Evolutionary conservation across 768 basidiomycete species (phyloP).

Genomic region (Russula olivacea): DNA sequence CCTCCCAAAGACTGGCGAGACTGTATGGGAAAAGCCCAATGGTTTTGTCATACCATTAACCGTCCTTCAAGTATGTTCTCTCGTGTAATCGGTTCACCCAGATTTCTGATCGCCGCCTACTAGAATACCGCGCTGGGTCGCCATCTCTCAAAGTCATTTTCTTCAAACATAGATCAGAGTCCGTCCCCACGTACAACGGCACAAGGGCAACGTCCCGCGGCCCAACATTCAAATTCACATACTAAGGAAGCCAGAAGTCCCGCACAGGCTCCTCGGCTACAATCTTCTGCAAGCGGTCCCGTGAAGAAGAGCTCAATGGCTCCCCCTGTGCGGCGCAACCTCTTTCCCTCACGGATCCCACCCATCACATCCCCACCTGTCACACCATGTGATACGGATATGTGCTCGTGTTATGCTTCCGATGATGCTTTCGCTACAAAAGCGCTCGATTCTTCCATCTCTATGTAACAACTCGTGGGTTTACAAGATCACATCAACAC

Average conservation of each 20-base stretch:
- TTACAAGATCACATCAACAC: too few relatives aligned
- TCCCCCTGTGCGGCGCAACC: slow-evolving; percentile 20
- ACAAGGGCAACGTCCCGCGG: slow-evolving; percentile 4
- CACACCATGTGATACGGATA: too few relatives aligned
- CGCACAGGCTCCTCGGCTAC: slow-evolving; percentile 8
- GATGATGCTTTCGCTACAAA: too few relatives aligned
- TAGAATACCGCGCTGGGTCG: slow-evolving; percentile 72
- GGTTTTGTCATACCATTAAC: slow-evolving; percentile 90
- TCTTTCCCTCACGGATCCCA: too few relatives aligned
- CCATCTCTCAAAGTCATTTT: slow-evolving; percentile 44
- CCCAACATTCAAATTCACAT: slow-evolving; percentile 14
- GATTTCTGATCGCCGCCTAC: slow-evolving; percentile 7
- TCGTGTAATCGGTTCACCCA: slow-evolving; percentile 4
- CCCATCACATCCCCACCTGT: too few relatives aligned
- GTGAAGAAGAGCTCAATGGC: slow-evolving; percentile 12
- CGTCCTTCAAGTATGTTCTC: slow-evolving; percentile 63
- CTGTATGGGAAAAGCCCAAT: slow-evolving; percentile 86
- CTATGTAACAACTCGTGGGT: too few relatives aligned
- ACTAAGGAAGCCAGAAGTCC: slow-evolving; percentile 5
- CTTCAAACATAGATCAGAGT: slow-evolving; percentile 27
- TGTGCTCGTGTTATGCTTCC: too few relatives aligned
- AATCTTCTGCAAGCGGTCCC: slow-evolving; percentile 12
- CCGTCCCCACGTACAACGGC: background rate
- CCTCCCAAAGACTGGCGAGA: slow-evolving; percentile 83
- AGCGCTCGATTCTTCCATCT: too few relatives aligned